These are phyloP conservation scores for Hypoxylon crocopeplum DNA, from an alignment of 495 filamentous ascomycete genomes.

Conservation along the genomic window DNA sequence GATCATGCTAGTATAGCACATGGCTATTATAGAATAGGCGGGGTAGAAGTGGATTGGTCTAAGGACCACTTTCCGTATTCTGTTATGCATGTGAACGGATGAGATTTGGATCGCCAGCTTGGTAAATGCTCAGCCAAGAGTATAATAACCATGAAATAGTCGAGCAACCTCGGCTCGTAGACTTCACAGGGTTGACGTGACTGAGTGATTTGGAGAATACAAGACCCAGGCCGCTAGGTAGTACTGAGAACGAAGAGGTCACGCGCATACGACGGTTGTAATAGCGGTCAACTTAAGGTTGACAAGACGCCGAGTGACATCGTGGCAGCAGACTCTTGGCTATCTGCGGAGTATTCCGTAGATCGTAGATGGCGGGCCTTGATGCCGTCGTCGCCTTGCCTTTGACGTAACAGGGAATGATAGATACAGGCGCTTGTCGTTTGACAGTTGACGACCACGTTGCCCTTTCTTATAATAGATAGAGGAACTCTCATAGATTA, in stretches of 20 bases:
- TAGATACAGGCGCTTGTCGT: too few species aligned
- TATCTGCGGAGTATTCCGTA: too few species aligned
- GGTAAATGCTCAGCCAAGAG: slow-evolving; percentile 8
- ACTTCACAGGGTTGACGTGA: too few species aligned
- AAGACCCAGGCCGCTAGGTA: slow-evolving; percentile 2
- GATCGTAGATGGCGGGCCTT: too few species aligned
- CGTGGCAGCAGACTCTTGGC: too few species aligned
- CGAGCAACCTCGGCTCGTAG: not conserved
- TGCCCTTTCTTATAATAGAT: too few species aligned
- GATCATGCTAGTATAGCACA: slow-evolving; percentile 12
- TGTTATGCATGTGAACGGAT: slow-evolving; percentile 7
- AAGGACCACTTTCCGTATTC: slow-evolving; percentile 19
- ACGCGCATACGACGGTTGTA: slow-evolving; percentile 15
- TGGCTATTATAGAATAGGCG: slow-evolving; percentile 17
- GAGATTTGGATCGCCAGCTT: slow-evolving; percentile 32
- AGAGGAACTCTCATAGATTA: too few species aligned
- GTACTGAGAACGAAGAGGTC: slow-evolving; percentile 9
- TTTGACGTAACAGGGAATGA: too few species aligned
- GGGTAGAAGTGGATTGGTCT: slow-evolving; percentile 8
- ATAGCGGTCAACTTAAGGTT: slow-evolving; percentile 12
- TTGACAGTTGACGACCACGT: too few species aligned
- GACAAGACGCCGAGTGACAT: too few species aligned
- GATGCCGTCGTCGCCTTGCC: too few species aligned
- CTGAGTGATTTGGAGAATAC: not conserved
- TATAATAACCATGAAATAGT: not conserved